Evolutionary conservation across 441 rosid genomes (phyloP), one percentile per base, ranked within the genome.

Genomic region (Pelargonium myrrhifolium): DNA sequence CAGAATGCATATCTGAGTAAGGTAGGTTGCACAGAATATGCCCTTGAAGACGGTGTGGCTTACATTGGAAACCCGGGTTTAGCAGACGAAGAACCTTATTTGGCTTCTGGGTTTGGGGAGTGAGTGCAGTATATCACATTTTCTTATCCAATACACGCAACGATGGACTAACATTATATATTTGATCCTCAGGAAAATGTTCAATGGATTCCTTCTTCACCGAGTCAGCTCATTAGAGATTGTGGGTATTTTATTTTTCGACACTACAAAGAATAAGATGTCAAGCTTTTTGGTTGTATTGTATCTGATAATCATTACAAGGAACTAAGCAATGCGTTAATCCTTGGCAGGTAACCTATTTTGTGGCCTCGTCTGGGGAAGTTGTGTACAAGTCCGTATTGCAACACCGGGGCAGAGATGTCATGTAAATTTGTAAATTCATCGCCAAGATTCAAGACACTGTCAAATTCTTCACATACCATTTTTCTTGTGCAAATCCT

Each of bases 161-260:
- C 11, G 43, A 18, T 61, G 63, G 74, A 47, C 61, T 42, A 22
- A 71, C 62, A 11, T 68, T 72, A 0, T 12, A 51, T 43, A 5
- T 63, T 59, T 66, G 58, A 71, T 78, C 65, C 63, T 59, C 82
- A 87, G 92, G 67, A 81, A 79, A 71, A 72, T 72, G 73, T 82
- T 63, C 31, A 79, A 83, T 73, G 90, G 94, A 35, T 85, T 89
- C 80, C 93, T 91, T 78, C 92, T 91, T 42, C 96, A 89, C 64
- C 82, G 87, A 82, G 83, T 87, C 68, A 71, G 78, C 78, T 69
- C 80, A 24, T 72, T 78, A 21, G 89, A 85, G 73, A 80, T 91
- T 76, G 96, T 85, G 77, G 72, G 97, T 75, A n/a, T n/a, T n/a
- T n/a, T n/a, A n/a, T n/a, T n/a, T n/a, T n/a, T n/a, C n/a, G n/a